Evolutionary conservation across 768 basidiomycete genomes (phyloP).

Genomic region (Galerina marginata): DNA sequence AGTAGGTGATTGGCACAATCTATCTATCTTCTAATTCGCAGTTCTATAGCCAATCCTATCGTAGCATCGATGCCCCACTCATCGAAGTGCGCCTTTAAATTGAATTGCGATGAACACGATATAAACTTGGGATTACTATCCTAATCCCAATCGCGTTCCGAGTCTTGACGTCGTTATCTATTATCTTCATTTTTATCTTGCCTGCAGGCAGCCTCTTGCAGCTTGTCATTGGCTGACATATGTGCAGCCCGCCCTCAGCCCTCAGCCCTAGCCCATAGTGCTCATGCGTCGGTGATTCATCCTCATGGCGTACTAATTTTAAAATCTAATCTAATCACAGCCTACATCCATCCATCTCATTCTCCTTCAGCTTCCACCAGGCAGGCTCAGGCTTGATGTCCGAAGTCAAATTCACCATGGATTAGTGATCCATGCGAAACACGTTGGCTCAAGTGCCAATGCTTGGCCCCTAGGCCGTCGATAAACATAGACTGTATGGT

Average conservation of each 20-base stretch:
- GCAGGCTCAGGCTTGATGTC: not conserved
- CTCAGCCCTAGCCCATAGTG: not conserved
- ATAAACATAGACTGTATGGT: not conserved
- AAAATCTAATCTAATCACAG: slow-evolving; percentile 8
- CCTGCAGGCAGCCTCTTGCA: slow-evolving; percentile 2
- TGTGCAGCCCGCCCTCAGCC: not conserved
- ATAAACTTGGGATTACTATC: no score
- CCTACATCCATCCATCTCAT: slow-evolving; percentile 1
- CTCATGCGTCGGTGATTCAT: not conserved
- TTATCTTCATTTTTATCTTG: slow-evolving; percentile 4
- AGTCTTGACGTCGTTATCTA: not conserved
- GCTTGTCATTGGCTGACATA: not conserved
- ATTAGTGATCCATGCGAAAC: not conserved
- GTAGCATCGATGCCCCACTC: no score
- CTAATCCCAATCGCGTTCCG: not conserved
- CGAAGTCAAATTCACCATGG: not conserved
- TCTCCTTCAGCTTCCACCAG: not conserved
- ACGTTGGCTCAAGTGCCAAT: not conserved
- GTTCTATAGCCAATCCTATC: no score
- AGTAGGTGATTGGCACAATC: no score
- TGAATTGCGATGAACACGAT: no score
- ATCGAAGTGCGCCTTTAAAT: no score
- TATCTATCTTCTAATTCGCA: no score
- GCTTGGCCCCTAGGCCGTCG: not conserved
- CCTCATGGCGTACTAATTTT: slow-evolving; percentile 1